Base-by-base conservation (phyloP, 495 filamentous ascomycete species). In the Neurospora tetraspora region DNA sequence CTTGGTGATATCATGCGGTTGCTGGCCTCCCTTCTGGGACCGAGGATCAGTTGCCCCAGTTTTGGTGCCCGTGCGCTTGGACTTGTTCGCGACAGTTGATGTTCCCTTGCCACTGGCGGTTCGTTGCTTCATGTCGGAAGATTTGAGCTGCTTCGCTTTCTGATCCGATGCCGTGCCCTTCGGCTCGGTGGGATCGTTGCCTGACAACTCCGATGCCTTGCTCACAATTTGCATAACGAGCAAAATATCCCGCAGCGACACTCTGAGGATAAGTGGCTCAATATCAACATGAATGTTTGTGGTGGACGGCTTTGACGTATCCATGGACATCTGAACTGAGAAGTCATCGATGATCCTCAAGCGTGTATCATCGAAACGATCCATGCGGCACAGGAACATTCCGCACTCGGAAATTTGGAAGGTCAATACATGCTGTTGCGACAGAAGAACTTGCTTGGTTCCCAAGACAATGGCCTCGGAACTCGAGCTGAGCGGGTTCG, bases 321-420 rank as follows among this genome's bases (percentile, higher is more conserved):
- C 94, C 85, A 98, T 88, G 4, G 94, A 94, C 75, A 97, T 85
- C 73, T 94, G 91, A 39, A 98, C 79, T 9, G 94, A 97, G 81
- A 98, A 98, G 78, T 98, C 93, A 78, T 99, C 96, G 31, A 99
- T 86, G 75, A 99, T 97, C 31, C 96, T 90, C 47, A 98, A 88
- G 42, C 92, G 87, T 70, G 89, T 91, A 20, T 90, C 93, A 71
- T 97, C 94, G 74, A 97, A 97, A 74, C 92, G 91, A 78, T 99
- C 96, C 96, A 99, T 98, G 37, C 96, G 92, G 79, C 96, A 99
- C 42, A 99, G 84, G 81, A 98, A 99, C 94, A 99, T 98, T 71
- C 96, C 96, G 65, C 98, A 90, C 77, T 97, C 89, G 42, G 92
- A 92, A 10, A 98, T 87, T 77, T 98, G 96, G 72, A 99, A 85